Base-by-base conservation (phyloP, 192 early-diverging fungal species). In the Allomyces macrogynus region DNA sequence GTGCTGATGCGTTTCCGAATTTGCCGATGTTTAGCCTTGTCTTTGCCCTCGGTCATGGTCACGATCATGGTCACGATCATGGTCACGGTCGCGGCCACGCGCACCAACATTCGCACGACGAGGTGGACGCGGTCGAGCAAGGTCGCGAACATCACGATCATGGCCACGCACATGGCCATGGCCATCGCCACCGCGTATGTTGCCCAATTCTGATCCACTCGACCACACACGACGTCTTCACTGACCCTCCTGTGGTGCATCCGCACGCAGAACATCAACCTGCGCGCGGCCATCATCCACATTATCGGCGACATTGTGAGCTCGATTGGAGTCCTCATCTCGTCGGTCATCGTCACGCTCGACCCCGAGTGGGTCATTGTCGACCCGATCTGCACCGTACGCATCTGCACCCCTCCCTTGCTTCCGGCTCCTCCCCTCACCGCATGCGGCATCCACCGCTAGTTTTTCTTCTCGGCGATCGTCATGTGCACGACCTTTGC, bases 341-440 rank as follows among this genome's bases (percentile, higher is more conserved):
- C 89, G 0, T 80, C 88, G 0, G 75, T 85, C 8, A 69, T 89
- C 43, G 77, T 92, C 24, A 71, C 75, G 20, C 71, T 84, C 67
- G 73, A 79, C 54, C 86, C 85, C 12, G 63, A 69, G 16, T 65
- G 72, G 49, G 81, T 80, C 20, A 77, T 81, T 66, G 79, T 90
- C 43, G 88, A 92, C 67, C 89, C 89, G 0, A 63, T 89, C 14
- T 89, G 87, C 73, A 90, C 88, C 32, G 32, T 40, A 40, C 32
- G 32, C 32, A 40, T 40, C n/a, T n/a, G n/a, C n/a, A n/a, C n/a
- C n/a, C n/a, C n/a, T n/a, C n/a, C n/a, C n/a, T n/a, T n/a, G n/a
- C 32, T 7, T 3, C 7, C 4, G n/a, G n/a, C 32, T 7, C 32
- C 32, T 40, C 32, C 7, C 4, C 32, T 40, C 32, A 40, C 32